Conservation (phyloP, 176 grass and related monocot species). For the Olyra latifolia region DNA sequence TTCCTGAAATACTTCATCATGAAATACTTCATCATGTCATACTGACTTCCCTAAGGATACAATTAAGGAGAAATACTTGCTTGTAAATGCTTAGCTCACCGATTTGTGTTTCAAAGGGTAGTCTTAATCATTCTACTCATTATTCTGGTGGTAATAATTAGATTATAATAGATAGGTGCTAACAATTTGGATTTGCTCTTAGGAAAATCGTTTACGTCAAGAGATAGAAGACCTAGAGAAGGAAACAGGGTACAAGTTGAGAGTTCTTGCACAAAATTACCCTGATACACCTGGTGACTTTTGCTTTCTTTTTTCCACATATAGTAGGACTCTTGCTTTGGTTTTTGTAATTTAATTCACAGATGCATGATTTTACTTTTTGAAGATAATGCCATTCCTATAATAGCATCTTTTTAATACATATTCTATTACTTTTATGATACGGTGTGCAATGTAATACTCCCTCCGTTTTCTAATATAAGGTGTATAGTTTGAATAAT, state of each 20-base stretch:
- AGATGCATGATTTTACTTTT: neutral
- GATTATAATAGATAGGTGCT: neutral
- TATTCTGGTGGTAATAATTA: neutral
- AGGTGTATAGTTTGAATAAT: too few species aligned
- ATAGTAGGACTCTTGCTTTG: neutral
- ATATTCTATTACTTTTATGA: neutral
- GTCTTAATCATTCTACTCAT: neutral
- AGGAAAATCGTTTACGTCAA: conserved; percentile 79
- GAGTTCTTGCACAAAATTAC: conserved; percentile 96
- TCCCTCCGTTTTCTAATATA: too few species aligned
- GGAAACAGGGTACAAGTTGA: conserved; percentile 88
- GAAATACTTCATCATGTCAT: neutral
- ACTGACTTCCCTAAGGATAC: neutral
- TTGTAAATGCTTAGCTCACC: neutral
- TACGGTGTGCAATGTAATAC: neutral
- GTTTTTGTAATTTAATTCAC: conserved; percentile 4
- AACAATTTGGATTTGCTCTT: conserved; percentile 12
- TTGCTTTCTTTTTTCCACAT: neutral
- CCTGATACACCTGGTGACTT: conserved; percentile 84
- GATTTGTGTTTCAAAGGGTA: neutral
- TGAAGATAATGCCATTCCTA: neutral
- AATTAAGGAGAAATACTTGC: conserved; percentile 17
- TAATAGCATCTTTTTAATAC: neutral
- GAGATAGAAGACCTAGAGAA: conserved; percentile 86
- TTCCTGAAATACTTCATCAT: neutral